Conservation (phyloP, 2,329 filamentous ascomycete genomes). For the Talaromyces verruculosus region DNA sequence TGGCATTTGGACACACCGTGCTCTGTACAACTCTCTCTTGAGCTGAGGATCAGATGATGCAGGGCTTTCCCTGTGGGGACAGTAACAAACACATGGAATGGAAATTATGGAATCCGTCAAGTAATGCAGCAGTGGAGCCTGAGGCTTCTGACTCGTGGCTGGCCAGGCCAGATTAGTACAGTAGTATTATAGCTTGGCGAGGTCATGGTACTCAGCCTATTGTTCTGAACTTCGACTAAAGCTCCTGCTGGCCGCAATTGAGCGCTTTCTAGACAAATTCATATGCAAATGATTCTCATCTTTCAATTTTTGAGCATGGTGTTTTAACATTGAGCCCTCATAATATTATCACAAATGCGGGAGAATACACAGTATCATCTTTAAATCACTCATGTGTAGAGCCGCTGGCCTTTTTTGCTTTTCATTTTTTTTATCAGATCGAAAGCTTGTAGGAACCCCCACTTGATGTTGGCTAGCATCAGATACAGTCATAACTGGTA, state of each 20-base stretch:
- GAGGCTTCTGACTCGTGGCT: background rate
- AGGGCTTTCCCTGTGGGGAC: background rate
- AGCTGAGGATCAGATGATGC: background rate
- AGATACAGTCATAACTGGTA: background rate
- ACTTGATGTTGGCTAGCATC: background rate
- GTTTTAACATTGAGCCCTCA: background rate
- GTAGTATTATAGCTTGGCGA: background rate
- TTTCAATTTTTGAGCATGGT: background rate
- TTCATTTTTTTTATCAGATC: constrained; percentile 14
- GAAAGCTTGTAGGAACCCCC: background rate
- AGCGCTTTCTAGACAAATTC: background rate
- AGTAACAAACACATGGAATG: background rate
- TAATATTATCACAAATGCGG: background rate
- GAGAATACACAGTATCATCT: background rate
- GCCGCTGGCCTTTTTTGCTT: background rate
- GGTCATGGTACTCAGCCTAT: background rate
- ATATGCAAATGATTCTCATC: background rate
- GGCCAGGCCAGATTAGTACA: background rate
- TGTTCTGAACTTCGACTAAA: no score
- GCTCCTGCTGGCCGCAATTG: no score
- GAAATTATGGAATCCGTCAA: background rate
- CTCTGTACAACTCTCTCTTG: background rate
- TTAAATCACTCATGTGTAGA: background rate
- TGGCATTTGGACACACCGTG: background rate
- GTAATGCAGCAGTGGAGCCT: background rate